Evolutionary conservation across 164 flowering plant species (phyloP).

Genomic region (Tinospora cordifolia): DNA sequence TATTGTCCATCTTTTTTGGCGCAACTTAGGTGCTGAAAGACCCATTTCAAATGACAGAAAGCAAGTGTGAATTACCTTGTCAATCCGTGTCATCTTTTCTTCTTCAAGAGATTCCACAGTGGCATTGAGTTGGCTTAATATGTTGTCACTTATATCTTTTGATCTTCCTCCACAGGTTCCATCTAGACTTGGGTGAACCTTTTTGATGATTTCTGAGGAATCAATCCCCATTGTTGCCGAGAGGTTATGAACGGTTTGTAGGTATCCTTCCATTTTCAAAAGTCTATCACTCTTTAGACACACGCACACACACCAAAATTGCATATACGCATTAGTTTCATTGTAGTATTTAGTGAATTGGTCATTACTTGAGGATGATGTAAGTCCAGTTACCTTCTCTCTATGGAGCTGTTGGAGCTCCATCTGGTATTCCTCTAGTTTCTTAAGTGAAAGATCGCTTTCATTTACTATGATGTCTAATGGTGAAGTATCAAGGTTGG

Average conservation of each 20-base stretch:
- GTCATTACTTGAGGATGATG: neutral
- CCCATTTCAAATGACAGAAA: neutral
- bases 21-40: neutral
- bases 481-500: constrained; percentile 34
- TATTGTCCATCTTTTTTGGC: neutral
- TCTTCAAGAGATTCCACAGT: constrained; percentile 65
- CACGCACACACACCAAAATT: neutral
- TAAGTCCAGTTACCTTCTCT: constrained; percentile 56
- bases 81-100: constrained; percentile 65
- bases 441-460: constrained; percentile 74
- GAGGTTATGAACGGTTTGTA: constrained; percentile 33
- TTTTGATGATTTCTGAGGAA: constrained; percentile 56
- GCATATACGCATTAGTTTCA: constrained; percentile 6
- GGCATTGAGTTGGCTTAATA: constrained; percentile 54
- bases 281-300: constrained; percentile 58
- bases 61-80: constrained; percentile 44
- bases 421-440: constrained; percentile 67
- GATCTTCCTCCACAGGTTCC: constrained; percentile 46
- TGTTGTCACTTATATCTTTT: constrained; percentile 67
- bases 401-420: constrained; percentile 70
- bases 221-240: constrained; percentile 69
- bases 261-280: constrained; percentile 52
- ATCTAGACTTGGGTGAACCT: constrained; percentile 77
- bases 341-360: neutral
- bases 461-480: constrained; percentile 42